Base-by-base conservation (phyloP, 164 flowering plant species). In the Dillenia turbinata region DNA sequence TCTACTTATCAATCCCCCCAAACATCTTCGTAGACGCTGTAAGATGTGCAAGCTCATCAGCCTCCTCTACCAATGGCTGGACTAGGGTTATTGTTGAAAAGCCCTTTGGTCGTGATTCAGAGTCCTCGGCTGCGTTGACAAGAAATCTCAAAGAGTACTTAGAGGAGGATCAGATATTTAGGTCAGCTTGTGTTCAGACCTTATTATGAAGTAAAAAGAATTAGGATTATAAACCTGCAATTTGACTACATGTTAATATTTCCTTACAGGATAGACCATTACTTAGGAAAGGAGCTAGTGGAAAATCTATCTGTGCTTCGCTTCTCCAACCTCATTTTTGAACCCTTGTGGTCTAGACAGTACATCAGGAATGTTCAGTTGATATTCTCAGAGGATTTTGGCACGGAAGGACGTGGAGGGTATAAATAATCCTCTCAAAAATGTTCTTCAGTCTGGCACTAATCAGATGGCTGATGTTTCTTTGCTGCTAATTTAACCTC, bases 371-470 rank as follows among this genome's bases (percentile, higher is more conserved):
- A 85, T 74, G 96, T 92, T 14, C 98, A 92, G 69, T 76, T 92
- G 14, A 86, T 90, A 71, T 92, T 92, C 70, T 88, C 96, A 47
- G 96, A 90, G 76, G 96, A 92, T 79, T 92, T 92, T 76, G 98
- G 98, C 66, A 90, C 98, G 19, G 98, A 92, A 78, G 96, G 98
- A 49, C 85, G 98, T 58, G 96, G 98, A 67, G 98, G 98, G 96
- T 93, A 79, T 62, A 69, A 56, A 60, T 52, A 19, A n/a, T 65
- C 40, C 40, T 59, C 16, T 47, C n/a, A 15, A 2, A 13, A 45
- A 11, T 43, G 40, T 44, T n/a, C n/a, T 49, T 2, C 22, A 46
- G 9, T 56, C 12, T 15, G 11, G 5, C n/a, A 43, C 3, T 59
- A 14, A 40, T 3, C 14, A 9, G 22, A 40, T 10, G 44, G 33